These are phyloP conservation scores for Cryptococcus wingfieldii DNA, from an alignment of 1,284 basidiomycete species.

Conservation along the genomic window DNA sequence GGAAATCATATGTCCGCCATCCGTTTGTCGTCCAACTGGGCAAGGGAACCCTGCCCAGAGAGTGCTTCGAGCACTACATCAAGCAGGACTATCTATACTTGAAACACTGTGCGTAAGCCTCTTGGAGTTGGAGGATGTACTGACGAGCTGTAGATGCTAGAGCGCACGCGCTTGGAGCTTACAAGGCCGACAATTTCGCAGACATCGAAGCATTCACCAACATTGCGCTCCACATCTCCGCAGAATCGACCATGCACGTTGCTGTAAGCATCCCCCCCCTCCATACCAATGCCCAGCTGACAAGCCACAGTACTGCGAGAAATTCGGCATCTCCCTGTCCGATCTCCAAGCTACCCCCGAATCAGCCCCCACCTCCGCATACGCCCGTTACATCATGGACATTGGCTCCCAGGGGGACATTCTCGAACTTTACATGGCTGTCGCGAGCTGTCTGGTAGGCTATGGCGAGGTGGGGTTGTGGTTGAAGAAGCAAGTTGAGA, in stretches of 20 bases:
- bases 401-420: slow-evolving; percentile 68
- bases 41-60: slow-evolving; percentile 61
- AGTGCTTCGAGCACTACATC: slow-evolving; percentile 79
- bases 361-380: slow-evolving; percentile 67
- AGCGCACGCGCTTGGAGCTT: slow-evolving; percentile 62
- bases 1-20: slow-evolving; percentile 76
- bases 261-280: slow-evolving; percentile 30
- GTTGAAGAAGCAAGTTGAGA: slow-evolving; percentile 59
- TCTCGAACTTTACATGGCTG: slow-evolving; percentile 69
- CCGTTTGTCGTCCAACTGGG: slow-evolving; percentile 75
- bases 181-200: slow-evolving; percentile 65
- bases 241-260: slow-evolving; percentile 70
- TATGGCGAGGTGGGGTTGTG: slow-evolving; percentile 92
- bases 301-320: slow-evolving; percentile 57
- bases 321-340: slow-evolving; percentile 62
- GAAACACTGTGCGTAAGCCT: slow-evolving; percentile 41
- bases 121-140: not conserved
- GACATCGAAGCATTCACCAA: slow-evolving; percentile 63
- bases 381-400: slow-evolving; percentile 81
- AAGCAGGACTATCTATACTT: slow-evolving; percentile 57
- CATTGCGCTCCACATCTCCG: slow-evolving; percentile 62
- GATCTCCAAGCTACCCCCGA: slow-evolving; percentile 64
- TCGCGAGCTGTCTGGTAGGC: slow-evolving; percentile 81
- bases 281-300: slow-evolving; percentile 3
- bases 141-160: slow-evolving; percentile 46